Base-by-base conservation (phyloP, 2,329 filamentous ascomycete species). In the Trichoderma atrobrunneum region DNA sequence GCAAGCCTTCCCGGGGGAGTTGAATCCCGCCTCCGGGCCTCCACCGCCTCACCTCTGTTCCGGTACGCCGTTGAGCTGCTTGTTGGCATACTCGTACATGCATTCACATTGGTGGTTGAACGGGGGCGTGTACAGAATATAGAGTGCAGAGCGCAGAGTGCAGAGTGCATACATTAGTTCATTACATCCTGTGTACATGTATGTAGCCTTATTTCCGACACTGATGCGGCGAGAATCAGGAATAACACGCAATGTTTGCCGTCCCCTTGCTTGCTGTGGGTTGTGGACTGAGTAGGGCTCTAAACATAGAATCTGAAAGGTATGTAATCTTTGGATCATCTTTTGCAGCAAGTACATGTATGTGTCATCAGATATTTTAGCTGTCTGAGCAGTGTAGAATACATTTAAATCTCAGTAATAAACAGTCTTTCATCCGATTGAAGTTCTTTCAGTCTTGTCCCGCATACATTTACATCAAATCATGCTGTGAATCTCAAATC, bases 1-100 rank as follows among this genome's bases (percentile, higher is more conserved):
- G 39, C 60, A 43, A 7, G 7, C 1, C 60, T 11, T 11, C 28
- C 60, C 60, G 60, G 60, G 60, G 60, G 60, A 12, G 5, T 65
- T 28, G 26, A 65, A 24, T 65, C 39, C 62, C 63, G 63, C 43
- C 43, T 56, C 64, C 64, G 63, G 43, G 32, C 51, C 64, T 67
- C 64, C 51, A 67, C 64, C 64, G 64, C 64, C 64, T 67, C 39
- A 26, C 36, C 57, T 57, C 16, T 28, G 32, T 67, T 36, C 64
- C 64, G 64, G 48, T 24, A 26, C 43, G 30, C 60, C 30, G 21
- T 28, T 63, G n/a, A 14, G 32, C n/a, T 18, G 62, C 14, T 14
- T 34, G 34, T 48, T 32, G 43, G 36, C 39, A 18, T 51, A 48
- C 43, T 2, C 3, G 39, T 48, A 21, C 43, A 48, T 48, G n/a